Percentiles rank a stretch among this genome's conserved stretches.
Conservation (phyloP, 1,139 yeast species). For the Pichia sp. region DNA sequence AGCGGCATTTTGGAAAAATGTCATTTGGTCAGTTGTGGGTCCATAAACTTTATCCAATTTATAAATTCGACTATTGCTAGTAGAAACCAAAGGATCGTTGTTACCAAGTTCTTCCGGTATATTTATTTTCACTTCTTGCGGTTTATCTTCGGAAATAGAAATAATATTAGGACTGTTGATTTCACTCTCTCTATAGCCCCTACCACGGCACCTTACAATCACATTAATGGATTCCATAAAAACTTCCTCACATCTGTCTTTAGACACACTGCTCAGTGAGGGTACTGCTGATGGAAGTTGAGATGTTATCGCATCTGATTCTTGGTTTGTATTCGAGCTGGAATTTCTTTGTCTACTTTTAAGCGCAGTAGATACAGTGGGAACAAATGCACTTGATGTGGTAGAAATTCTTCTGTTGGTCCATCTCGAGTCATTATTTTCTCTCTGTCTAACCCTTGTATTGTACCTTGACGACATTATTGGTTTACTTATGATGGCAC, state of each 20-base stretch:
- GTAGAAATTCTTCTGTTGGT: neutral
- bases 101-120: conserved; percentile 20
- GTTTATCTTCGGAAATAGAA: conserved; percentile 39
- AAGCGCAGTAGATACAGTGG: too few species aligned
- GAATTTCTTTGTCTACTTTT: too few species aligned
- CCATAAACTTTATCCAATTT: conserved; percentile 62
- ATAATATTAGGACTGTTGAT: conserved; percentile 72
- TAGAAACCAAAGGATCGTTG: neutral
- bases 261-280: too few species aligned
- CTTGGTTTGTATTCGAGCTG: too few species aligned
- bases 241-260: neutral
- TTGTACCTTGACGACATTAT: too few species aligned
- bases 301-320: too few species aligned
- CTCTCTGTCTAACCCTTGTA: neutral
- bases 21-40: conserved; percentile 55
- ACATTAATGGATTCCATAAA: conserved; percentile 38
- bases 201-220: conserved; percentile 80
- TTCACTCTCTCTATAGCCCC: conserved; percentile 62
- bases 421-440: neutral
- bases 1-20: conserved; percentile 55
- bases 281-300: too few species aligned
- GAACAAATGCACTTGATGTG: neutral
- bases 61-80: neutral
- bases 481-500: too few species aligned
- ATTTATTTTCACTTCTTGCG: conserved; percentile 31